Base-by-base conservation (phyloP, 2,329 filamentous ascomycete species). In the Fusarium temperatum region DNA sequence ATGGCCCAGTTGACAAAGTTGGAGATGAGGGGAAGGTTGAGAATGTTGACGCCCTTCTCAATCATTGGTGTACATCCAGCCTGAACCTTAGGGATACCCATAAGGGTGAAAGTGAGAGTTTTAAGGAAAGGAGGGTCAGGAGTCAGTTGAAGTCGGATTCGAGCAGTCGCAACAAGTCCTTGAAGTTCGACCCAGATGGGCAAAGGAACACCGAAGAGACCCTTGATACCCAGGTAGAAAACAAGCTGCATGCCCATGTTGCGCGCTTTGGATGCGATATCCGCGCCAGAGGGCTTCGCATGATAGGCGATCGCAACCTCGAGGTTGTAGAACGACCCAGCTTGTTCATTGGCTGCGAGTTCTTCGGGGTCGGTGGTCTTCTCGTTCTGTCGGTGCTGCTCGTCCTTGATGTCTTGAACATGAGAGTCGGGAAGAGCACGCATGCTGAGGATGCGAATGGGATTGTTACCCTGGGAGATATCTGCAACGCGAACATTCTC, bases 1-100 rank as follows among this genome's bases (percentile, higher is more conserved):
- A 98, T 97, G 10, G 96, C 94, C 84, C 95, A 98, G 83, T 98
- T 98, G 82, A 98, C 96, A 80, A 99, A 98, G 78, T 97, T 97
- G 20, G 94, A 97, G 77, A 98, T 98, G 42, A 98, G 82, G 1
- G 96, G 96, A 15, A 98, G 85, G 76, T 98, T 98, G 32, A 98
- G 85, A 51, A 98, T 91, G 76, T 98, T 98, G 69, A 97, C 91
- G 5, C 95, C 96, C 74, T 91, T 92, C 80, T 96, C 91, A n/a
- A 98, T 83, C 92, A 98, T 96, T 0, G 96, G 96, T 20, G 95
- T 92, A 79, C 96, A 98, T 4, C 94, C 94, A 22, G 95, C 96
- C 78, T 93, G 89, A 8, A 98, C 92, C 78, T 97, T 95, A 18
- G 96, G 96, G 8, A 96, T 85, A 1, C 96, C 96, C 93, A 98